Evolutionary conservation across 371 early-diverging fungal genomes (phyloP), one percentile per base, ranked within the genome.

Genomic region (Entomophthora muscae): DNA sequence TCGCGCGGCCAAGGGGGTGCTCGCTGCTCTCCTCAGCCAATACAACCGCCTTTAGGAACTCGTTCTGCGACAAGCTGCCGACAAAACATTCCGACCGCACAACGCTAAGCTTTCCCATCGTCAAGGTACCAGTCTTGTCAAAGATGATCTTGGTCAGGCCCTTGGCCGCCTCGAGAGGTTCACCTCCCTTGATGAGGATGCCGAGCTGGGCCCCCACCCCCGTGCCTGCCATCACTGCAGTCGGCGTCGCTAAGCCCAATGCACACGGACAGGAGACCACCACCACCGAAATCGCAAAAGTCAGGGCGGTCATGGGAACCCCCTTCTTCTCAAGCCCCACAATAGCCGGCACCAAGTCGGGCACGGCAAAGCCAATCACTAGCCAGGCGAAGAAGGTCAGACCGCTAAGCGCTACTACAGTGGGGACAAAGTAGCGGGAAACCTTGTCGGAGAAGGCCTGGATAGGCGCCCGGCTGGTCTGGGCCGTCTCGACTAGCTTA

Each of bases 201-300:
- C 92, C 93, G 31, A 83, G 72, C 69, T 92, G 81, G 7, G 97
- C 98, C 27, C 93, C 94, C 1, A 96, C 83, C 23, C 98, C 97
- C 0, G 95, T 95, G 24, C 97, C 97, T 1, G 95, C 96, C 97
- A 97, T 96, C 32, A 98, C 91, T 0, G 97, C 98, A 0, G 98
- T 97, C 13, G 98, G 98, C 0, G 92, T 93, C 42, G 94, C 89
- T 51, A 97, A 77, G 0, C 98, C 97, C 17, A 97, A 73, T 0
- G 98, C 93, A 73, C 98, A 97, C 23, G 97, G 98, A 66, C 98
- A 97, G 22, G 97, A 94, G 0, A 97, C 95, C 13, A 95, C 93
- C 29, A 95, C 85, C 3, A 95, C 96, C 10, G 93, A 87, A 52
- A 96, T 95, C 29, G 90, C 89, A 29, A 95, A 72, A 70, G 91